Percentiles rank a stretch among this genome's conserved stretches.
These are phyloP conservation scores for Exophiala calicioides DNA, from an alignment of 2,329 filamentous ascomycete species.

Conservation along the genomic window DNA sequence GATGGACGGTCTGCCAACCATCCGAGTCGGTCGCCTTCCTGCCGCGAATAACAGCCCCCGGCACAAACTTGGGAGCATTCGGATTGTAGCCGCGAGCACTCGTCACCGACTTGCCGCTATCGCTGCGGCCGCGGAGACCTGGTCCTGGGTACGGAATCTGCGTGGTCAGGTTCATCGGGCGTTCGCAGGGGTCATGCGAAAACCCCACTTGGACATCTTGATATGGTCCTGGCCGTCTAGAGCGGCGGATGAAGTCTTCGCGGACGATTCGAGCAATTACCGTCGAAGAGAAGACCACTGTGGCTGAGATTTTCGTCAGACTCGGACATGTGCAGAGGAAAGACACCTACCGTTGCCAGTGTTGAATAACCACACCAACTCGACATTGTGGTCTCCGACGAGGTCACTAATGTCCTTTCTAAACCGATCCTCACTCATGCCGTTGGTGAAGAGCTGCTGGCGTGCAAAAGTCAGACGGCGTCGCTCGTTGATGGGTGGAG, in stretches of 20 bases:
- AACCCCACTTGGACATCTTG: conserved; percentile 39
- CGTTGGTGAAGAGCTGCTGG: conserved; percentile 40
- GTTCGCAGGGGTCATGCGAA: conserved; percentile 45
- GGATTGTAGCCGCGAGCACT: conserved; percentile 22
- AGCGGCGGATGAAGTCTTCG: conserved; percentile 37
- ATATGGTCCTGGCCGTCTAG: conserved; percentile 34
- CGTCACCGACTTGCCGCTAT: conserved; percentile 22
- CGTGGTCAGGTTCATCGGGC: conserved; percentile 38
- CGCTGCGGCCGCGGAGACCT: conserved; percentile 20
- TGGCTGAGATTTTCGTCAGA: conserved; percentile 34
- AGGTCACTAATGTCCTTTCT: conserved; percentile 37
- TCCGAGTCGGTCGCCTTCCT: conserved; percentile 25
- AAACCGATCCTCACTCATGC: conserved; percentile 39
- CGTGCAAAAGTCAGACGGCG: conserved; percentile 45
- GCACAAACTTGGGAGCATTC: conserved; percentile 20
- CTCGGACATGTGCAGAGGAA: not conserved
- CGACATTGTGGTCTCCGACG: conserved; percentile 40
- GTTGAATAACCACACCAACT: conserved; percentile 46
- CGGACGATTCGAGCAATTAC: conserved; percentile 38
- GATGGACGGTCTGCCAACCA: conserved; percentile 28
- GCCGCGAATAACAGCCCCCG: conserved; percentile 12
- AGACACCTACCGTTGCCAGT: conserved; percentile 43
- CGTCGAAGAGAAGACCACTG: conserved; percentile 41
- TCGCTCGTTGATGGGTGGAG: conserved; percentile 39
- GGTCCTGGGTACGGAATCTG: conserved; percentile 28